Base-by-base conservation (phyloP, 495 filamentous ascomycete species). In the Talaromyces liani region DNA sequence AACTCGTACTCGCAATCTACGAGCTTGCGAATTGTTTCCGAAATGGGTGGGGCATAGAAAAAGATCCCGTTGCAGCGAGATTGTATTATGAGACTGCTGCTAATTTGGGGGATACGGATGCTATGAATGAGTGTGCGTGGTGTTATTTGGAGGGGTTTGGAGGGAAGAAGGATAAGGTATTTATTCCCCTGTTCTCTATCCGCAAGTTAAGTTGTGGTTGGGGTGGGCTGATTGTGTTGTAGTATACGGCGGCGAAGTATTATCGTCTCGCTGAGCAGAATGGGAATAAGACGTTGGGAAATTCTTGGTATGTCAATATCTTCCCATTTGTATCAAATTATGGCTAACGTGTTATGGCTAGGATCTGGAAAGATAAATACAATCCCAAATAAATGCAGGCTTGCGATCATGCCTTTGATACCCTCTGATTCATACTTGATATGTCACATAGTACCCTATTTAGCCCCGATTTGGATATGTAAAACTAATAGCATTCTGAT, bases 301-400 rank as follows among this genome's bases (percentile, higher is more conserved):
- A 97, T 77, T 91, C 91, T 59, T 98, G 94, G 94, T 97, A 88
- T 78, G 91, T 82, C 62, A 45, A n/a, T 51, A 60, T 58, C 29
- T 57, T 62, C 45, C 33, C 22, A 1, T 24, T 24, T 24, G 2
- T 24, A 24, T 24, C 1, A 24, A 24, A 1, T 1, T 24, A 24
- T 24, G 14, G 49, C 61, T 63, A 25, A 55, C 14, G 31, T 4
- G 47, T 33, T 54, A 16, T 36, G 62, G 64, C 8, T 69, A 97
- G 92, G 92, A 96, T 97, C 65, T 96, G 92, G 92, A 97, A 97
- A 72, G 90, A 93, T 56, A 97, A 97, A 75, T 97, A 97, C 75
- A 85, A 90, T 71, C 85, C 91, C 65, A 79, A 88, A 71, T 74
- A 75, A 81, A 22, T 29, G 6, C 41, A 18, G 14, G 41, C 41